phyloP scores from a whole-genome alignment of 495 filamentous ascomycete genomes.

The Aspergillus saccharolyticus region DNA sequence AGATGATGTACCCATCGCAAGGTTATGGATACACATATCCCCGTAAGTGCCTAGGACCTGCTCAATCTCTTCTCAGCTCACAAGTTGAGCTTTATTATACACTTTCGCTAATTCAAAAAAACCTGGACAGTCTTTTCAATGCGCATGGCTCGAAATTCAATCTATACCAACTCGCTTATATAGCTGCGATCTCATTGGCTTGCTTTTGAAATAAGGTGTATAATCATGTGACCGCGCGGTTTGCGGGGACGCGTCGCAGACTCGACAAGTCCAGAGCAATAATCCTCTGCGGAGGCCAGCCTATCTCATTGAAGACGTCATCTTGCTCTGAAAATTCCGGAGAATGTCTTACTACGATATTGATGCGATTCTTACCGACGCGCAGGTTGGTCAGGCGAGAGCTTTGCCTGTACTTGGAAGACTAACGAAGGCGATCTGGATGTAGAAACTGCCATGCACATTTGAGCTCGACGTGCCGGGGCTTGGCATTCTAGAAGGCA shows the following conservation, averaged over 20 bases:
- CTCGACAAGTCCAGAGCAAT: not conserved
- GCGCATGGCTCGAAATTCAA: not conserved
- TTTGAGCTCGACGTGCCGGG: constrained; percentile 85
- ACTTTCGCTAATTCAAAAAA: no score
- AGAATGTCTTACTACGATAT: constrained; percentile 86
- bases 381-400: constrained; percentile 54
- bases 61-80: no score
- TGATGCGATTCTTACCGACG: constrained; percentile 87
- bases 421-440: constrained; percentile 15
- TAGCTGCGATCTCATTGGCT: not conserved
- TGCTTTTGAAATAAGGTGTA: not conserved
- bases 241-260: constrained; percentile 1
- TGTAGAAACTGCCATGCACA: constrained; percentile 88
- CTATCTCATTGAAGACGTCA: not conserved
- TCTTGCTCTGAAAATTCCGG: not conserved
- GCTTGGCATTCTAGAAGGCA: constrained; percentile 82
- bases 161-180: not conserved
- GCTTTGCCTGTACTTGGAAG: not conserved
- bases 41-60: no score
- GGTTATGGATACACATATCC: no score
- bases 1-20: no score
- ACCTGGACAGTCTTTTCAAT: no score
- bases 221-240: not conserved
- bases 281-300: not conserved
- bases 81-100: no score